Conservation (phyloP, 2,329 filamentous ascomycete genomes). For the Colletotrichum liaoningense region DNA sequence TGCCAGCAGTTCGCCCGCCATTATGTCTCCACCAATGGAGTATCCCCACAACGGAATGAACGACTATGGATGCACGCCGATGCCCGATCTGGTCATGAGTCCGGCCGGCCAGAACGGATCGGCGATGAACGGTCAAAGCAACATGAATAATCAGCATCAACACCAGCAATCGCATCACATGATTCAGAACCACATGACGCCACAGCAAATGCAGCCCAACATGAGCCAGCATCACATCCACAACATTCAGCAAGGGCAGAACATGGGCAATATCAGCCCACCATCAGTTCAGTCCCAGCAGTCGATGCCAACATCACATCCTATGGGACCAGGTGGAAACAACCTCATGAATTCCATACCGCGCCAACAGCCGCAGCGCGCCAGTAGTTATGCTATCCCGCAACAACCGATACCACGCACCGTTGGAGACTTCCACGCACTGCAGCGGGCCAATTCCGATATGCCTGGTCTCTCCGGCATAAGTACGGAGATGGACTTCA, state of each 20-base stretch:
- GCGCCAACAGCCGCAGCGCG: conserved; percentile 49
- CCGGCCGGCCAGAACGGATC: conserved; percentile 52
- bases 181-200: conserved; percentile 41
- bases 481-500: conserved; percentile 35
- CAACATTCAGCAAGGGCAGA: conserved; percentile 41
- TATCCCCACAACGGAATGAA: conserved; percentile 55
- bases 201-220: conserved; percentile 45
- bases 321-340: conserved; percentile 40
- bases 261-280: conserved; percentile 33
- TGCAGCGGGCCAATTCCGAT: conserved; percentile 59
- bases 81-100: conserved; percentile 66
- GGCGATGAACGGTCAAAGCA: conserved; percentile 38
- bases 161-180: conserved; percentile 45
- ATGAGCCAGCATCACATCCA: conserved; percentile 46
- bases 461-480: conserved; percentile 37
- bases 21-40: conserved; percentile 65
- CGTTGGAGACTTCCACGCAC: conserved; percentile 61
- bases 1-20: conserved; percentile 61
- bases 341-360: conserved; percentile 37
- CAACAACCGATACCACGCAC: conserved; percentile 53
- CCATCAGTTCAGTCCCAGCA: conserved; percentile 22
- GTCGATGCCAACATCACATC: conserved; percentile 41
- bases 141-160: conserved; percentile 44
- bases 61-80: conserved; percentile 55
- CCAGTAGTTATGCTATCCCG: conserved; percentile 54